Evolutionary conservation across 2,329 filamentous ascomycete species (phyloP).

Genomic region (Dactylonectria estremocensis): DNA sequence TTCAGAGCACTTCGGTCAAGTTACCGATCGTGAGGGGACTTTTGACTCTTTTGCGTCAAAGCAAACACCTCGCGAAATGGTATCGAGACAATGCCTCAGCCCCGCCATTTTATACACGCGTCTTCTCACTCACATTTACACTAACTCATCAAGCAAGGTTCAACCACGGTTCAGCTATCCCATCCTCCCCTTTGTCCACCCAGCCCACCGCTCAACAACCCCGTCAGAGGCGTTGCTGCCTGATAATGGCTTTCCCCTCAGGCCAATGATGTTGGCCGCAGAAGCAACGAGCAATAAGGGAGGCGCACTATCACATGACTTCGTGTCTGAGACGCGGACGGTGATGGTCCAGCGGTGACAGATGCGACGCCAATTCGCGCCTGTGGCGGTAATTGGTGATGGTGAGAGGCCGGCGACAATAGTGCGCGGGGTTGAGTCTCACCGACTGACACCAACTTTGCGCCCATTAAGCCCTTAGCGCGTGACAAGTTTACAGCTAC

Average conservation of each 20-base stretch:
- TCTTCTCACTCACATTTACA: background rate
- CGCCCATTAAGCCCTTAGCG: slow-evolving; percentile 9
- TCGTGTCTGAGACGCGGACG: slow-evolving; percentile 40
- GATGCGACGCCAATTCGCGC: slow-evolving; percentile 29
- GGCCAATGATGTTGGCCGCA: slow-evolving; percentile 30
- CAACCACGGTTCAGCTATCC: slow-evolving; percentile 3
- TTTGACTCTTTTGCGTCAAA: background rate
- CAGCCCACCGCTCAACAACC: slow-evolving; percentile 10
- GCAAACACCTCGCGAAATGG: background rate
- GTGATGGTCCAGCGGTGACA: slow-evolving; percentile 23
- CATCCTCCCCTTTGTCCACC: background rate
- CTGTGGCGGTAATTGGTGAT: slow-evolving; percentile 29
- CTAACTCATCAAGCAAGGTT: slow-evolving; percentile 3
- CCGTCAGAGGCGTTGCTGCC: slow-evolving; percentile 43
- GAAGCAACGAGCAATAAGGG: slow-evolving; percentile 8
- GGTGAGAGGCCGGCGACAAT: slow-evolving; percentile 1
- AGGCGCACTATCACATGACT: slow-evolving; percentile 47
- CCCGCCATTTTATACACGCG: slow-evolving; percentile 38
- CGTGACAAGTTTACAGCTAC: background rate
- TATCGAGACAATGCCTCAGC: background rate
- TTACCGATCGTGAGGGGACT: background rate
- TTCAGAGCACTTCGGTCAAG: background rate
- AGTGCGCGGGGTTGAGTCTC: slow-evolving; percentile 14
- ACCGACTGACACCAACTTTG: slow-evolving; percentile 3
- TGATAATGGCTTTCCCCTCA: slow-evolving; percentile 37